phyloP scores from a whole-genome alignment of 1,139 yeast genomes.

The Nakaseomyces nivariensis region DNA sequence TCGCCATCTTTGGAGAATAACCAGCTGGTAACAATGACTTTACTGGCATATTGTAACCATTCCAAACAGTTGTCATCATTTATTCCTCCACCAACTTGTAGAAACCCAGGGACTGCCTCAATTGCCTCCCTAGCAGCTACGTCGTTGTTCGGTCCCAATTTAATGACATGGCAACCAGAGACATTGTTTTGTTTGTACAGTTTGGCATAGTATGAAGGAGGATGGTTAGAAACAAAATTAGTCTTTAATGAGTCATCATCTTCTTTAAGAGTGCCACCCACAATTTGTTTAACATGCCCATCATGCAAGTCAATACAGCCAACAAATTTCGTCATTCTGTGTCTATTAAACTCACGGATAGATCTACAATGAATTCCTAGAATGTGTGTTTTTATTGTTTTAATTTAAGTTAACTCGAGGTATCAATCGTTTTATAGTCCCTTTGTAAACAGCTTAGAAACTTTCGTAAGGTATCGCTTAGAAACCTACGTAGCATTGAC shows the following conservation, averaged over 20 bases:
- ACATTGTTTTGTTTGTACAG: slow-evolving; percentile 52
- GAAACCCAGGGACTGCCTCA: slow-evolving; percentile 55
- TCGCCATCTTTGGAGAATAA: slow-evolving; percentile 54
- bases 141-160: slow-evolving; percentile 77
- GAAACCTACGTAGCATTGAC: neutral
- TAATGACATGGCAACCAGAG: slow-evolving; percentile 82
- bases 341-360: too few species aligned
- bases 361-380: too few species aligned
- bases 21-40: slow-evolving; percentile 86
- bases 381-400: too few species aligned
- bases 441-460: too few species aligned
- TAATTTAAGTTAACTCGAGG: too few species aligned
- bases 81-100: slow-evolving; percentile 94
- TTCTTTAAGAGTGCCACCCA: slow-evolving; percentile 74
- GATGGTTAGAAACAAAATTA: slow-evolving; percentile 69
- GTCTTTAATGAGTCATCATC: slow-evolving; percentile 44
- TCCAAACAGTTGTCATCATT: slow-evolving; percentile 55
- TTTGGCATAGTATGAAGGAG: slow-evolving; percentile 69
- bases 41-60: slow-evolving; percentile 42
- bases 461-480: neutral
- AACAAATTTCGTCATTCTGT: slow-evolving; percentile 69
- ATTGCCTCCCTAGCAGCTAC: slow-evolving; percentile 74
- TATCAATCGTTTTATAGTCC: too few species aligned
- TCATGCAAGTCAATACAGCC: slow-evolving; percentile 94
- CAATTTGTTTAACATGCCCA: slow-evolving; percentile 93